A percentile compares a stretch with the other conserved stretches of the same genome.
phyloP scores from a whole-genome alignment of 2,329 filamentous ascomycete genomes.

The Stachybotrys elegans region DNA sequence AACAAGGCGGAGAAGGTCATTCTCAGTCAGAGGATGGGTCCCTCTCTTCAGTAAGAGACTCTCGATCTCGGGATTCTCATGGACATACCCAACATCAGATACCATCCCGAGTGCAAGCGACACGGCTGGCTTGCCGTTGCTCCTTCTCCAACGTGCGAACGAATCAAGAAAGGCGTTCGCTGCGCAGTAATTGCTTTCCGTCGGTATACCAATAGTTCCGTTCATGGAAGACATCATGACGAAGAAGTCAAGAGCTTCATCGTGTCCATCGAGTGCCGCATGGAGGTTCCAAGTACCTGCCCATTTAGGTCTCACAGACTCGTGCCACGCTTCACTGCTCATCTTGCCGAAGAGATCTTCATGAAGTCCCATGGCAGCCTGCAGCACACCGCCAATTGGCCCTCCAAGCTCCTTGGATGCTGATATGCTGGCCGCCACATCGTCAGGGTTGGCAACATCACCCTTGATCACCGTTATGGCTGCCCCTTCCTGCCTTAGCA shows the following conservation, averaged over 20 bases:
- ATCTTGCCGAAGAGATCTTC: neutral
- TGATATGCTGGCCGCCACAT: neutral
- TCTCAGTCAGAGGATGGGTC: slow-evolving; percentile 26
- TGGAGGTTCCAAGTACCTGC: neutral
- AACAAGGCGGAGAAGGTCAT: slow-evolving; percentile 22
- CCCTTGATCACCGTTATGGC: neutral
- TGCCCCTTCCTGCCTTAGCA: neutral
- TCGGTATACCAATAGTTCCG: slow-evolving; percentile 23
- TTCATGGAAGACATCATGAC: slow-evolving; percentile 16
- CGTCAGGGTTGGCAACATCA: neutral
- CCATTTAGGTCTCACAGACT: neutral
- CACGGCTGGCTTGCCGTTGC: slow-evolving; percentile 18
- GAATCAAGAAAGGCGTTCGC: slow-evolving; percentile 25
- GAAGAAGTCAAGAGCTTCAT: slow-evolving; percentile 4
- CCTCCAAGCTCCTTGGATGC: neutral
- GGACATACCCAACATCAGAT: slow-evolving; percentile 19
- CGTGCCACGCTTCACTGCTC: neutral
- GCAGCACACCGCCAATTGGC: slow-evolving; percentile 1
- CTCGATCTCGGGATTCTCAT: slow-evolving; percentile 29
- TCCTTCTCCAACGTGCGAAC: slow-evolving; percentile 22
- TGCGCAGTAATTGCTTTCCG: slow-evolving; percentile 26
- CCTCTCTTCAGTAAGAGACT: slow-evolving; percentile 27
- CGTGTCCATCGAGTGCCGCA: neutral
- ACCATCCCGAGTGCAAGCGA: slow-evolving; percentile 23
- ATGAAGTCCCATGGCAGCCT: slow-evolving; percentile 1